Evolutionary conservation across 2,329 filamentous ascomycete genomes (phyloP).

Genomic region (Ophiocordyceps camponoti-rufipedis): DNA sequence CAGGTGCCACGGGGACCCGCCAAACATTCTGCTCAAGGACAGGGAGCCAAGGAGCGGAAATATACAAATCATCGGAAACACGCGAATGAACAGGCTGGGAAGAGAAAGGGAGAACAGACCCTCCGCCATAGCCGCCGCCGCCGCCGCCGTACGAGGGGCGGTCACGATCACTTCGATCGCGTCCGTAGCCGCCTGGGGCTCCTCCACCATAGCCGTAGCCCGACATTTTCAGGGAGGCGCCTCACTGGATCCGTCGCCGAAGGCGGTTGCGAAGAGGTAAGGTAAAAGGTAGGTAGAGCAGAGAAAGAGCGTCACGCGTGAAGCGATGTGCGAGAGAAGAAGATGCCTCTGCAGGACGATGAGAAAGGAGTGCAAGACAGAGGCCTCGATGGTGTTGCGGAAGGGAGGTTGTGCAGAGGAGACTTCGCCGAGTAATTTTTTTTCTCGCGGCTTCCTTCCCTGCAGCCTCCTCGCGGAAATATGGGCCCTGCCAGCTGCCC

Average conservation of each 20-base stretch:
- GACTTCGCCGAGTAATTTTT: constrained; percentile 5
- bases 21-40: not conserved
- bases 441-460: constrained; percentile 7
- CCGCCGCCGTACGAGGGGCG: constrained; percentile 13
- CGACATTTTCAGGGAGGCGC: constrained; percentile 20
- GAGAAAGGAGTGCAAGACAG: constrained; percentile 11
- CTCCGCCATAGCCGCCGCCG: constrained; percentile 15
- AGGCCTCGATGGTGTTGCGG: constrained; percentile 5
- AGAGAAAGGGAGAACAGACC: constrained; percentile 14
- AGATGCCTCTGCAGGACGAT: constrained; percentile 7
- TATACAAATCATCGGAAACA: too few species aligned
- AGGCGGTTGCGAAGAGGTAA: constrained; percentile 1
- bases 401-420: constrained; percentile 9
- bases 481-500: not conserved
- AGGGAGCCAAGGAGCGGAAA: too few species aligned
- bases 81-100: not conserved
- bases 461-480: not conserved
- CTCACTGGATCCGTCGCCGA: not conserved
- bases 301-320: not conserved
- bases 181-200: constrained; percentile 18
- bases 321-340: not conserved
- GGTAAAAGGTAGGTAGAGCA: not conserved
- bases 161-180: constrained; percentile 27
- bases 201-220: constrained; percentile 21
- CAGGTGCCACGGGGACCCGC: too few species aligned